These are phyloP conservation scores for Pseudopyrenochaeta lycopersici DNA, from an alignment of 2,329 filamentous ascomycete genomes.

Conservation along the genomic window DNA sequence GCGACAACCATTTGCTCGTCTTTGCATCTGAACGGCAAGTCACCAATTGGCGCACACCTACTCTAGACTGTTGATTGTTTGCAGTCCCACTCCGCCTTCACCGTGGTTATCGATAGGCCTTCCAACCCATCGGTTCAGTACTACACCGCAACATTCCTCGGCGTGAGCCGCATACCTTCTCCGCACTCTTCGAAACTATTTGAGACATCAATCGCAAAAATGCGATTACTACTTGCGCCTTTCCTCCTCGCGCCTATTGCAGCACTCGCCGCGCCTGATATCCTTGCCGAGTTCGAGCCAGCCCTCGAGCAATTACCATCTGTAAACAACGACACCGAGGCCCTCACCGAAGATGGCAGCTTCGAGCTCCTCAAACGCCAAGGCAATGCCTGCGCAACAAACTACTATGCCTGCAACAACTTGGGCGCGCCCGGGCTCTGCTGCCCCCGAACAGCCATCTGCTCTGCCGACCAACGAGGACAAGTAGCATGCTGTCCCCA, in stretches of 20 bases:
- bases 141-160: slow-evolving; percentile 11
- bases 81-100: slow-evolving; percentile 9
- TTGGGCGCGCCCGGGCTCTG: slow-evolving; percentile 64
- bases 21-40: not conserved
- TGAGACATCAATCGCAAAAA: slow-evolving; percentile 21
- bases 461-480: slow-evolving; percentile 64
- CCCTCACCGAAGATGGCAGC: slow-evolving; percentile 25
- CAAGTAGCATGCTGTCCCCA: slow-evolving; percentile 70
- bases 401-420: slow-evolving; percentile 62
- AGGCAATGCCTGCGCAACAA: slow-evolving; percentile 57
- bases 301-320: slow-evolving; percentile 33
- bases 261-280: slow-evolving; percentile 38
- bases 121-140: slow-evolving; percentile 7
- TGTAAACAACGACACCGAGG: slow-evolving; percentile 33
- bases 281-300: slow-evolving; percentile 42
- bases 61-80: slow-evolving; percentile 22
- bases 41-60: slow-evolving; percentile 1
- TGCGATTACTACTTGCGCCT: slow-evolving; percentile 38
- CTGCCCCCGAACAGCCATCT: slow-evolving; percentile 63
- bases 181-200: slow-evolving; percentile 5
- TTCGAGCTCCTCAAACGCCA: slow-evolving; percentile 48
- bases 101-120: slow-evolving; percentile 13
- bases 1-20: not conserved
- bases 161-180: slow-evolving; percentile 17
- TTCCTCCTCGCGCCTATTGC: slow-evolving; percentile 39